Base-by-base conservation (phyloP, 768 basidiomycete species). In the Lanmaoa rubissima region DNA sequence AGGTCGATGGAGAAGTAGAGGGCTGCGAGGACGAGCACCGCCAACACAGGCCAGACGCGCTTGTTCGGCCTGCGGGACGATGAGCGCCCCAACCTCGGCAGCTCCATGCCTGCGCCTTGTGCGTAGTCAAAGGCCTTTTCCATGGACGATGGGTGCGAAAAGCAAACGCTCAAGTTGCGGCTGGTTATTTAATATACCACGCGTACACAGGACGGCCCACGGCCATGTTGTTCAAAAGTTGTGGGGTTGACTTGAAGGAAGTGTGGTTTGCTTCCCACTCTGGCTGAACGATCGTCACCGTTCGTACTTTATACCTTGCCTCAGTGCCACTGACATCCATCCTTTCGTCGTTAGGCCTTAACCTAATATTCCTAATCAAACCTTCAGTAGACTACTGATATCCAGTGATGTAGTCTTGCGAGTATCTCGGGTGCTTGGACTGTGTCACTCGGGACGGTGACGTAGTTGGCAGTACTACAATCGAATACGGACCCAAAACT, bases 41-140 rank as follows among this genome's bases (percentile, higher is more conserved):
- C 45, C 39, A 69, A 39, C n/a, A 55, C 52, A 17, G 60, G 48
- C 64, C 67, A 60, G 31, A 56, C n/a, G 32, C 46, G 62, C 36
- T 57, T 63, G 43, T 13, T 31, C 7, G 46, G 17, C 49, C 19
- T 62, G 21, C 56, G 51, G 19, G 54, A 35, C 14, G 53, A 39
- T 11, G 54, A 8, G 14, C 28, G 53, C 10, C 50, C 26, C 26
- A 40, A 10, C 19, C 26, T 24, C 0, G 61, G 32, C 12, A 51
- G 28, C 11, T 66, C 51, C 44, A 32, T 26, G 2, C 16, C 34
- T 12, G 44, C 17, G 21, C 14, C 34, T 16, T 7, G 19, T 31
- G n/a, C 19, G 28, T 41, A 34, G 32, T 39, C 44, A 10, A 48
- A 24, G 7, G 47, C 11, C 45, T 65, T 65, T 28, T 55, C 51